Evolutionary conservation across 768 basidiomycete genomes (phyloP).

Genomic region (Pleurotus tuoliensis): DNA sequence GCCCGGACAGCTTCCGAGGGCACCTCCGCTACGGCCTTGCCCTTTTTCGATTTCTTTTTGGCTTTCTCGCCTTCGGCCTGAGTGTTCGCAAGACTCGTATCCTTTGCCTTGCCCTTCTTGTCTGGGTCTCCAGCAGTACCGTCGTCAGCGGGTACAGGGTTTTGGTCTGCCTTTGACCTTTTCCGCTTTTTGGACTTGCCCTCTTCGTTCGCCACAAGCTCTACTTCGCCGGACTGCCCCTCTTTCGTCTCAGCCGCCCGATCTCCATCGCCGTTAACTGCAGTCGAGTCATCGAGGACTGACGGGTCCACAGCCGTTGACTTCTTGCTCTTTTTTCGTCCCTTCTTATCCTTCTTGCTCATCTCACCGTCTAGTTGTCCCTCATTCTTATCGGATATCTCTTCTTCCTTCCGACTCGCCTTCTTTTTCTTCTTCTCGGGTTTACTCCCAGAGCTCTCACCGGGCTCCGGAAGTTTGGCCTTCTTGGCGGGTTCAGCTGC

Average conservation of each 20-base stretch:
- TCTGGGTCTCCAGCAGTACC: neutral
- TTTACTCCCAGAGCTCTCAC: conserved; percentile 6
- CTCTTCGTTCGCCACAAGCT: conserved; percentile 4
- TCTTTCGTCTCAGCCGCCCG: conserved; percentile 25
- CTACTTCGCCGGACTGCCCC: conserved; percentile 16
- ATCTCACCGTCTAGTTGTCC: conserved; percentile 9
- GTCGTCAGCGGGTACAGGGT: neutral
- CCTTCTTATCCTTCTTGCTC: conserved; percentile 13
- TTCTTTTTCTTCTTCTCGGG: neutral
- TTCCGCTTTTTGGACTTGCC: conserved; percentile 8
- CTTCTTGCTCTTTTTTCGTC: conserved; percentile 19
- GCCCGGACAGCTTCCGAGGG: neutral
- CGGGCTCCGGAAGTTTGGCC: conserved; percentile 19
- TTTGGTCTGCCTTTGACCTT: conserved; percentile 10
- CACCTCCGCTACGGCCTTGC: neutral
- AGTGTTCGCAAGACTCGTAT: neutral
- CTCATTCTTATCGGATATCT: conserved; percentile 28
- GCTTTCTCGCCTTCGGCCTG: conserved; percentile 11
- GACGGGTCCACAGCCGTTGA: conserved; percentile 12
- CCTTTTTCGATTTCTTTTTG: conserved; percentile 9
- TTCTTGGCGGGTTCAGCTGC: conserved; percentile 17
- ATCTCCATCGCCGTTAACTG: conserved; percentile 13
- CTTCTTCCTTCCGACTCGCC: conserved; percentile 20
- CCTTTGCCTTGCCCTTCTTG: conserved; percentile 18
- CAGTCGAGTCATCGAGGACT: conserved; percentile 10